A percentile compares a stretch with the other conserved stretches of the same genome.
phyloP scores from a whole-genome alignment of 73 alveolate genomes.

The Paraurostyla sp. region DNA sequence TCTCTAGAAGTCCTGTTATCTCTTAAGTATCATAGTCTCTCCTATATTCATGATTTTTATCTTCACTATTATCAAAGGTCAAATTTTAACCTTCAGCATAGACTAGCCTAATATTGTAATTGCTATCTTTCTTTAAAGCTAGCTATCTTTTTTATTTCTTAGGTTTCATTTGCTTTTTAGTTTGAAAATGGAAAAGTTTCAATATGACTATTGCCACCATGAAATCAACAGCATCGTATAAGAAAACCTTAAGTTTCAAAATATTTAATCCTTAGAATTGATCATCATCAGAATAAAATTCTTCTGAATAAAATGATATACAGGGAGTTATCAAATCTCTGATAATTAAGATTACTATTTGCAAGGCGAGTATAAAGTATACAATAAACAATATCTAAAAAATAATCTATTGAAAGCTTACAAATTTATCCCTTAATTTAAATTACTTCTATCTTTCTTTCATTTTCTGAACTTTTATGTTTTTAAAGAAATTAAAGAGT shows the following conservation, averaged over 20 bases:
- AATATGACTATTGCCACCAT: neutral
- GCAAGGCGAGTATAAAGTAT: too few relatives aligned
- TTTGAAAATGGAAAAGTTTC: neutral
- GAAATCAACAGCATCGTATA: neutral
- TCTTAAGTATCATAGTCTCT: neutral
- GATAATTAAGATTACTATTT: too few relatives aligned
- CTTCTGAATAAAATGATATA: too few relatives aligned
- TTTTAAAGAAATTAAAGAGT: too few relatives aligned
- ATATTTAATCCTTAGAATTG: too few relatives aligned
- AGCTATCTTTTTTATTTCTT: neutral
- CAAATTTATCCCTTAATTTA: too few relatives aligned
- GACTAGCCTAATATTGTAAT: neutral
- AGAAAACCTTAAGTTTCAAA: neutral
- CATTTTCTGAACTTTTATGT: too few relatives aligned
- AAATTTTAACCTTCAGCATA: neutral
- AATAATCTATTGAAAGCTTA: too few relatives aligned
- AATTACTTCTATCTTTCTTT: too few relatives aligned
- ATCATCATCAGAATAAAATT: too few relatives aligned
- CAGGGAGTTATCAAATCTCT: too few relatives aligned
- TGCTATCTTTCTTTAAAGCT: neutral
- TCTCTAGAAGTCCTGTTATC: neutral
- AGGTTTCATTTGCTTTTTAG: neutral
- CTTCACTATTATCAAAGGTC: neutral
- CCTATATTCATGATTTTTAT: neutral
- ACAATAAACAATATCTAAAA: too few relatives aligned